Percentiles rank a stretch among this genome's conserved stretches.
Evolutionary conservation across 768 basidiomycete species (phyloP).

Genomic region (Kwoniella newhampshirensis): DNA sequence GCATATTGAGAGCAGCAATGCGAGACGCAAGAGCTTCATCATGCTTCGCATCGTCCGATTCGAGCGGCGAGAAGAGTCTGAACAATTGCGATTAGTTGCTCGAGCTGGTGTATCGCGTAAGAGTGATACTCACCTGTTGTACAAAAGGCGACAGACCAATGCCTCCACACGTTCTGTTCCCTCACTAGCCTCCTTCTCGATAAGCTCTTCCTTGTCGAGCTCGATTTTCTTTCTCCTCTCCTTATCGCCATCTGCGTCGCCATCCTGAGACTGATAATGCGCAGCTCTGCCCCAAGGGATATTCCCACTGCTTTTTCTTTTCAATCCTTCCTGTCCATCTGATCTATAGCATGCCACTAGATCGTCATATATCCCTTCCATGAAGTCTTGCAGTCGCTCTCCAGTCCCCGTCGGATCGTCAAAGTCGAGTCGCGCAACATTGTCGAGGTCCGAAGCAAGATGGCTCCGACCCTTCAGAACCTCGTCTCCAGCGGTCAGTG

Average conservation of each 20-base stretch:
- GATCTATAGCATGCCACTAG: constrained; percentile 54
- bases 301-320: constrained; percentile 36
- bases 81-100: background rate
- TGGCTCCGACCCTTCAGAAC: constrained; percentile 39
- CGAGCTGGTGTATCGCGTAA: background rate
- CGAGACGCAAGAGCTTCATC: constrained; percentile 86
- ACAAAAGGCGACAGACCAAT: constrained; percentile 69
- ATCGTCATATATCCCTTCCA: constrained; percentile 66
- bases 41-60: constrained; percentile 75
- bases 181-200: constrained; percentile 59
- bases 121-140: constrained; percentile 66
- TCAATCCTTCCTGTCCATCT: constrained; percentile 22
- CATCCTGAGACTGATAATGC: constrained; percentile 27
- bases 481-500: constrained; percentile 29
- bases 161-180: constrained; percentile 72
- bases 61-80: constrained; percentile 75
- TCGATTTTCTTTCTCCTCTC: constrained; percentile 49
- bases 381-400: constrained; percentile 69
- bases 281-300: constrained; percentile 30
- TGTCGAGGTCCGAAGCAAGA: constrained; percentile 2
- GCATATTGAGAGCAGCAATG: constrained; percentile 84
- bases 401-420: constrained; percentile 54
- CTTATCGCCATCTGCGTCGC: constrained; percentile 52
- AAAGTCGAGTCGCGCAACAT: constrained; percentile 39
- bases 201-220: constrained; percentile 43